Evolutionary conservation across 345 rosid genomes (phyloP).

Genomic region (Excoecaria cochinchinensis): DNA sequence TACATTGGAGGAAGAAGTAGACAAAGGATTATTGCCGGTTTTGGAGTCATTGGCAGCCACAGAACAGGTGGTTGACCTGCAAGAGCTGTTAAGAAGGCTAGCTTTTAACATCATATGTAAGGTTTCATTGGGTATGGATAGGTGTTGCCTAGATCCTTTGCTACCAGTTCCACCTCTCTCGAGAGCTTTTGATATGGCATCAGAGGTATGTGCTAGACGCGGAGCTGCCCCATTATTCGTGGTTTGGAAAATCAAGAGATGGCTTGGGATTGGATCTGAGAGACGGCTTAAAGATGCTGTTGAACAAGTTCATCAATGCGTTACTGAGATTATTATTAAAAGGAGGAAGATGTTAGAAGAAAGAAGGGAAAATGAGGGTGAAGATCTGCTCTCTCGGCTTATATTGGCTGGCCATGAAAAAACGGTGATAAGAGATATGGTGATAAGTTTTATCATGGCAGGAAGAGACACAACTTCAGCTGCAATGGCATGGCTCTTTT

Average conservation of each 20-base stretch:
- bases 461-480: slow-evolving; percentile 38
- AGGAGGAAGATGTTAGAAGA: slow-evolving; percentile 13
- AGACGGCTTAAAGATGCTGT: slow-evolving; percentile 25
- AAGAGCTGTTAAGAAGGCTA: slow-evolving; percentile 25
- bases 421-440: slow-evolving; percentile 26
- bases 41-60: slow-evolving; percentile 22
- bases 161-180: slow-evolving; percentile 20
- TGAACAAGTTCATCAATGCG: slow-evolving; percentile 15
- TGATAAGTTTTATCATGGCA: slow-evolving; percentile 31
- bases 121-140: slow-evolving; percentile 25
- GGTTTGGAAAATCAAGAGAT: slow-evolving; percentile 33
- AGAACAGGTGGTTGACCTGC: slow-evolving; percentile 23
- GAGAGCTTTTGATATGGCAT: slow-evolving; percentile 26
- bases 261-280: slow-evolving; percentile 37
- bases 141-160: slow-evolving; percentile 23
- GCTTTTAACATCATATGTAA: slow-evolving; percentile 27
- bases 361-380: background rate
- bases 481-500: slow-evolving; percentile 37
- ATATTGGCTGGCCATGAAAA: slow-evolving; percentile 24
- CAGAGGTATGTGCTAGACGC: slow-evolving; percentile 24
- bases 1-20: slow-evolving; percentile 28
- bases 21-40: slow-evolving; percentile 21
- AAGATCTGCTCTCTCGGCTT: slow-evolving; percentile 32
- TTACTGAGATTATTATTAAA: slow-evolving; percentile 17
- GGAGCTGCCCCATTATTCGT: slow-evolving; percentile 25